Evolutionary conservation across 2,329 filamentous ascomycete species (phyloP).

Genomic region (Diplocarpon mali): DNA sequence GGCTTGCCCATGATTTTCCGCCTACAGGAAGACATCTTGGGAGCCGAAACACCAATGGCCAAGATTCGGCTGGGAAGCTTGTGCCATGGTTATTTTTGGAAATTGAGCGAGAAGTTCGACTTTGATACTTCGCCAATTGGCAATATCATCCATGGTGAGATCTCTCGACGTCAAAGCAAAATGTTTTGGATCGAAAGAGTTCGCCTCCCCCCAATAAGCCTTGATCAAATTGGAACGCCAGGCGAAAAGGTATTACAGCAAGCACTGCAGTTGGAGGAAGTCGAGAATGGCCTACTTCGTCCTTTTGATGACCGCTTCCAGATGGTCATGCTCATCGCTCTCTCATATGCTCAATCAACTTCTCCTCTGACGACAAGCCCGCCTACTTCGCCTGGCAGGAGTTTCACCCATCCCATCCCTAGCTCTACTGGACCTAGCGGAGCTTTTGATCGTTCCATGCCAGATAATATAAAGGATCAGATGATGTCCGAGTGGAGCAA

Average conservation of each 20-base stretch:
- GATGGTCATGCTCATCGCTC: constrained; percentile 64
- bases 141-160: constrained; percentile 62
- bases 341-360: constrained; percentile 53
- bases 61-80: constrained; percentile 76
- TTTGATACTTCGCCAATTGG: constrained; percentile 62
- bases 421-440: constrained; percentile 34
- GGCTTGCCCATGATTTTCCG: constrained; percentile 83
- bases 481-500: constrained; percentile 74
- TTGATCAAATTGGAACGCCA: constrained; percentile 50
- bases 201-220: constrained; percentile 53
- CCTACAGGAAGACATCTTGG: constrained; percentile 73
- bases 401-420: constrained; percentile 50
- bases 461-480: constrained; percentile 56
- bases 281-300: constrained; percentile 53
- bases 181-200: constrained; percentile 72
- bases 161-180: constrained; percentile 60
- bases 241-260: constrained; percentile 35
- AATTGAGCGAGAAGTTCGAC: constrained; percentile 64
- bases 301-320: constrained; percentile 65
- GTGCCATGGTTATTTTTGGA: constrained; percentile 83
- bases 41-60: constrained; percentile 50
- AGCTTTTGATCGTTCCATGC: constrained; percentile 44
- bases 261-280: constrained; percentile 35
- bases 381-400: constrained; percentile 55
- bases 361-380: constrained; percentile 60